Evolutionary conservation across 352 stramenopile species (phyloP), one percentile per base, ranked within the genome.

Genomic region (Phytophthora cryptogea): DNA sequence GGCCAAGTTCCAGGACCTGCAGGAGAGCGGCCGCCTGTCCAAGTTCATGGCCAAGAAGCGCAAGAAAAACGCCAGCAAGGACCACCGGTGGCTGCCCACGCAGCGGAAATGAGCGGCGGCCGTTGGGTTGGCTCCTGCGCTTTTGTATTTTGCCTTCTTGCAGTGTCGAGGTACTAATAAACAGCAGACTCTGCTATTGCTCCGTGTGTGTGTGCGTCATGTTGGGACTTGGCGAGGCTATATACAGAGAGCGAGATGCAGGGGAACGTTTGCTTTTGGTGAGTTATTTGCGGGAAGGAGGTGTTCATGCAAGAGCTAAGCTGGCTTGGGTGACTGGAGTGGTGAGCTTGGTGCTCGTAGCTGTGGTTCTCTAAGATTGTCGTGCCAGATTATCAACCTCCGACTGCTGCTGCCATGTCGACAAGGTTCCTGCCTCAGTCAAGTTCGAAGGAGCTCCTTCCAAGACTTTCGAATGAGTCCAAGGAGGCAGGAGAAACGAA

Each of bases 31-130:
- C n/a, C 88, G 83, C 41, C 66, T 97, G 45, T 90, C 85, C 47
- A 97, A 96, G 66, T 97, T 96, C 59, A 93, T 97, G 88, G 88
- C 91, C 48, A 97, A 97, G 69, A 96, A 96, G 58, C 80, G 91
- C 48, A 97, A 96, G 77, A 96, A 95, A 76, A 97, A 97, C 64
- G 90, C 91, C 41, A 94, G 85, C 68, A 97, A 97, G 54, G 91
- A 97, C 63, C 88, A 96, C 72, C 70, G 88, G 54, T 97, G 90
- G 86, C 54, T 97, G 48, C 91, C 91, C 4, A 94, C 84, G 30
- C 77, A 90, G 59, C 82, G 86, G 61, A 95, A 92, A 72, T 76
- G 63, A 50, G 16, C 32, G 20, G 41, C 50, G 11, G 35, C 35
- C 35, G 20, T 7, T 45, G n/a, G n/a, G n/a, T n/a, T n/a, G 46